Percentiles rank a stretch among this genome's conserved stretches.
These are phyloP conservation scores for Lodderomyces elongisporus DNA, from an alignment of 1,139 yeast genomes.

Conservation along the genomic window DNA sequence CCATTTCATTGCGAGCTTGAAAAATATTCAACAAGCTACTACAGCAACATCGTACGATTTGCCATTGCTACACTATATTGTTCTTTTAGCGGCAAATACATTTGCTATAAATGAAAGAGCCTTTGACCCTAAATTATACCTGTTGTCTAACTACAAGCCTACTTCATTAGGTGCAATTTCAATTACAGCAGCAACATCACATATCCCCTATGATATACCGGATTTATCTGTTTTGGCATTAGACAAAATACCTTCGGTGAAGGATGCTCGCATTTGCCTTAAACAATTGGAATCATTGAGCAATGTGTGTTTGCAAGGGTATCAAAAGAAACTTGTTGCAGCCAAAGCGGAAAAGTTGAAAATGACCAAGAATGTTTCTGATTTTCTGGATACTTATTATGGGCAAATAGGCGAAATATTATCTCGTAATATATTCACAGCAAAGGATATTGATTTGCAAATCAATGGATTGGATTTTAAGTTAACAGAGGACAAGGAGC, in stretches of 20 bases:
- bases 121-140: constrained; percentile 38
- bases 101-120: constrained; percentile 48
- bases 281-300: constrained; percentile 33
- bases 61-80: constrained; percentile 34
- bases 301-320: constrained; percentile 40
- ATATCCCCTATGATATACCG: constrained; percentile 38
- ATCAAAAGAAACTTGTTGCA: constrained; percentile 41
- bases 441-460: constrained; percentile 15
- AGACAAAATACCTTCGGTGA: constrained; percentile 25
- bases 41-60: constrained; percentile 7
- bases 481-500: constrained; percentile 11
- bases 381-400: constrained; percentile 9
- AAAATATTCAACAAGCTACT: constrained; percentile 8
- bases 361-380: constrained; percentile 1
- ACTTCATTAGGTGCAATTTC: constrained; percentile 28
- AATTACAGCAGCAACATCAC: constrained; percentile 33
- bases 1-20: constrained; percentile 18
- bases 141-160: constrained; percentile 36
- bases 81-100: constrained; percentile 38
- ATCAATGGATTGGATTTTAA: constrained; percentile 15
- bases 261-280: constrained; percentile 30
- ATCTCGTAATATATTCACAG: constrained; percentile 4
- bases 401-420: constrained; percentile 6
- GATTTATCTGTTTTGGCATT: constrained; percentile 29
- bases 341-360: constrained; percentile 30